These are phyloP conservation scores for Rachicladosporium sp. DNA, from an alignment of 2,329 filamentous ascomycete species.

Conservation along the genomic window DNA sequence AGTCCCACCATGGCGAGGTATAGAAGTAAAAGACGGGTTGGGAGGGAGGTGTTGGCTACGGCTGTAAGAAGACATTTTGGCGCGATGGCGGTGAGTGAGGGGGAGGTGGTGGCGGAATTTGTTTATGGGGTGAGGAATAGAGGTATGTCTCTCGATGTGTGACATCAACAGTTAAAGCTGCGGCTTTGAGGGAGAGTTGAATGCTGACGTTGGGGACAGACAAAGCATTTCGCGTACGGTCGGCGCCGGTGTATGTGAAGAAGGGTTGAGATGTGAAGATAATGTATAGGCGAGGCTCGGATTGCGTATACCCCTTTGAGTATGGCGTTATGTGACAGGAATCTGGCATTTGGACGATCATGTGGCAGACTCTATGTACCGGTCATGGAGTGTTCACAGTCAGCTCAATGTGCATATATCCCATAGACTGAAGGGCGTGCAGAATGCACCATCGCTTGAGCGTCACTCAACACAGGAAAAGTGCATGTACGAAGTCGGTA, in stretches of 20 bases:
- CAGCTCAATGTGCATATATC: no score
- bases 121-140: slow-evolving; percentile 57
- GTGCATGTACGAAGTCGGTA: no score
- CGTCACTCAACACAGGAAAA: no score
- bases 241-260: slow-evolving; percentile 22
- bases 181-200: slow-evolving; percentile 2
- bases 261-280: slow-evolving; percentile 1
- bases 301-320: neutral
- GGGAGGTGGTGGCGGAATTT: slow-evolving; percentile 69
- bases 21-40: slow-evolving; percentile 52
- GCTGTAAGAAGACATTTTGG: slow-evolving; percentile 76
- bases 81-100: slow-evolving; percentile 63
- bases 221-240: slow-evolving; percentile 35
- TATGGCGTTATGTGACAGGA: neutral
- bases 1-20: slow-evolving; percentile 65
- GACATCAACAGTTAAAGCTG: neutral
- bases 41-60: slow-evolving; percentile 59
- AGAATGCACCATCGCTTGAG: no score
- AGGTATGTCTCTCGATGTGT: slow-evolving; percentile 11
- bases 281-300: neutral
- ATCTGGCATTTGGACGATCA: neutral
- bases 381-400: neutral
- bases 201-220: slow-evolving; percentile 19
- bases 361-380: slow-evolving; percentile 1
- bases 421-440: no score